Evolutionary conservation across 768 basidiomycete species (phyloP).

Genomic region (Leccinum rimulosum): DNA sequence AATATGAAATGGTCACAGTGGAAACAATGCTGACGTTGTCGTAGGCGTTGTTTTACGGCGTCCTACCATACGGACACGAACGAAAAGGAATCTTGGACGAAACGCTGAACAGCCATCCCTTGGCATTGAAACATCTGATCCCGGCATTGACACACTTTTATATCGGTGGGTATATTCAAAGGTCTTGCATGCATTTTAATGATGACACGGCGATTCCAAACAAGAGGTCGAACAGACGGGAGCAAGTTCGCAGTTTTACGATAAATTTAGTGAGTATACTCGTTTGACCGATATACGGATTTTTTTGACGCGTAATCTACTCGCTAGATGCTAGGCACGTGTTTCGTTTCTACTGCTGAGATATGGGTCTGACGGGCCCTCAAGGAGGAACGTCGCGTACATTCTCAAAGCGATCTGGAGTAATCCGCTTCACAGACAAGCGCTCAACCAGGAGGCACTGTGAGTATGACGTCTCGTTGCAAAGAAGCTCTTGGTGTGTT

Average conservation of each 20-base stretch:
- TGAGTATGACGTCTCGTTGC: conserved; percentile 34
- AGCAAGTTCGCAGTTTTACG: conserved; percentile 97
- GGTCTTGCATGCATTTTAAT: background rate
- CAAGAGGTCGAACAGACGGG: conserved; percentile 97
- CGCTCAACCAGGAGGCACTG: conserved; percentile 78
- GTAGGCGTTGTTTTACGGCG: conserved; percentile 73
- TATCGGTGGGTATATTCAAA: conserved; percentile 57
- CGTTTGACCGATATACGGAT: conserved; percentile 4
- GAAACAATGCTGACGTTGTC: conserved; percentile 3
- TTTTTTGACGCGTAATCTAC: conserved; percentile 3
- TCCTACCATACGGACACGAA: conserved; percentile 64
- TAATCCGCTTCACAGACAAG: conserved; percentile 84
- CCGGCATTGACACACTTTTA: conserved; percentile 92
- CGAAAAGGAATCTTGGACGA: conserved; percentile 74
- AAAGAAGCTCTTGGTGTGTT: background rate
- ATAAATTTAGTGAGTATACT: conserved; percentile 80
- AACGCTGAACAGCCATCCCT: conserved; percentile 76
- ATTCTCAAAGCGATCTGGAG: conserved; percentile 91
- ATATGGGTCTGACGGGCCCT: conserved; percentile 13
- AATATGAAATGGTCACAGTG: background rate
- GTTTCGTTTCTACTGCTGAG: conserved; percentile 9
- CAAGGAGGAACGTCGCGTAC: conserved; percentile 80
- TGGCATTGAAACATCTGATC: conserved; percentile 88
- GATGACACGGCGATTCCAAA: conserved; percentile 1
- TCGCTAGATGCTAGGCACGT: conserved; percentile 52